These are phyloP conservation scores for Cercospora sojina DNA, from an alignment of 2,329 filamentous ascomycete genomes.

Conservation along the genomic window DNA sequence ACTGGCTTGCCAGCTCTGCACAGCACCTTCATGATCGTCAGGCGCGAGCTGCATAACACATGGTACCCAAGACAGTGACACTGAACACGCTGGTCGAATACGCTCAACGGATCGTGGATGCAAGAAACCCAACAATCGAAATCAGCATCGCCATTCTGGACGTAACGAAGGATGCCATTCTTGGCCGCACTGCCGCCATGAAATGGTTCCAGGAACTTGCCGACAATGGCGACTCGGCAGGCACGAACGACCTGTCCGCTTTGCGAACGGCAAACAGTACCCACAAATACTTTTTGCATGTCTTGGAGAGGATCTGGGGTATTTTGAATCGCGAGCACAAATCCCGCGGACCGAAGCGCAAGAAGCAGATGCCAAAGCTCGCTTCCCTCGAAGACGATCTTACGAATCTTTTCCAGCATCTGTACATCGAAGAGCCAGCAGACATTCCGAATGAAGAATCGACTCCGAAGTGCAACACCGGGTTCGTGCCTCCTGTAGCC, in stretches of 20 bases:
- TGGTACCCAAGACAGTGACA: background rate
- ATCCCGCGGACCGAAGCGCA: conserved; percentile 4
- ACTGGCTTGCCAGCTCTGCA: conserved; percentile 4
- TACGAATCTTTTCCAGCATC: conserved; percentile 8
- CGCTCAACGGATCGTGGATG: background rate
- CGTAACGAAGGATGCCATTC: conserved; percentile 8
- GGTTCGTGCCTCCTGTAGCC: background rate
- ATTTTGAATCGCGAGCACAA: conserved; percentile 12
- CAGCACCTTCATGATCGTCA: background rate
- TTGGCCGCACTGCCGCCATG: background rate
- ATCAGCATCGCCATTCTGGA: conserved; percentile 12
- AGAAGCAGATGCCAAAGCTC: conserved; percentile 12
- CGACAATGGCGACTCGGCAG: background rate
- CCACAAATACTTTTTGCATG: conserved; percentile 1
- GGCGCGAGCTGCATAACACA: background rate
- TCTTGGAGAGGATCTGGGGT: conserved; percentile 1
- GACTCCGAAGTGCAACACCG: background rate
- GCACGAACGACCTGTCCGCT: background rate
- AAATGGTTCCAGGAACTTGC: conserved; percentile 5
- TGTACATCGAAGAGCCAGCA: conserved; percentile 8
- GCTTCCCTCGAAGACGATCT: conserved; percentile 2
- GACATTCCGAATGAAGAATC: background rate
- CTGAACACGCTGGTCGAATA: background rate
- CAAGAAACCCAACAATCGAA: conserved; percentile 6
- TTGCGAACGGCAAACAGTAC: background rate